These are phyloP conservation scores for Tulasnella sp. DNA, from an alignment of 768 basidiomycete genomes.

Conservation along the genomic window DNA sequence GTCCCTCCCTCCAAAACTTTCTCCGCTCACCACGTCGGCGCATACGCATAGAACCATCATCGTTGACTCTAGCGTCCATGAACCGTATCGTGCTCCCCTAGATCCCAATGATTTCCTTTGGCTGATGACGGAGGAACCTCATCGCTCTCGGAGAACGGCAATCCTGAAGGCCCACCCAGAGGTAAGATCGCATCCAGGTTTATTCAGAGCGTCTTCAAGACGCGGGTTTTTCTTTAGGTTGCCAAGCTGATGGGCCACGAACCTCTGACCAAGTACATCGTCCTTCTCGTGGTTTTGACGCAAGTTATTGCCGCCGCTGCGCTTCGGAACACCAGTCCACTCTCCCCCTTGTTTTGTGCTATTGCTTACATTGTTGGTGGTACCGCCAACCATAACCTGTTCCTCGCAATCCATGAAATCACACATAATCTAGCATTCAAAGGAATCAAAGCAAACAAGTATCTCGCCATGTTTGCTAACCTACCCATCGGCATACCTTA, in stretches of 20 bases:
- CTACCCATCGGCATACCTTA: slow-evolving; percentile 91
- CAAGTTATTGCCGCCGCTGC: slow-evolving; percentile 54
- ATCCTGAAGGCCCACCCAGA: slow-evolving; percentile 94
- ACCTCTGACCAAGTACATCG: slow-evolving; percentile 80
- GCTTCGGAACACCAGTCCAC: slow-evolving; percentile 55
- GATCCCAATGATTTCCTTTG: slow-evolving; percentile 85
- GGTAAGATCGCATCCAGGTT: slow-evolving; percentile 33
- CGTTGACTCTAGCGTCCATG: slow-evolving; percentile 27
- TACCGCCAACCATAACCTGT: slow-evolving; percentile 94
- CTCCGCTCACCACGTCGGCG: slow-evolving; percentile 31
- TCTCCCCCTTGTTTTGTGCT: slow-evolving; percentile 60
- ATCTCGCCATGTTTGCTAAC: slow-evolving; percentile 83
- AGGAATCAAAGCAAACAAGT: slow-evolving; percentile 68
- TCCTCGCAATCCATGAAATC: slow-evolving; percentile 97
- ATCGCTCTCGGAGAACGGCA: slow-evolving; percentile 70
- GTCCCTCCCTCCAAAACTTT: slow-evolving; percentile 42
- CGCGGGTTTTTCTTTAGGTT: slow-evolving; percentile 41
- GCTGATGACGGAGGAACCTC: slow-evolving; percentile 97
- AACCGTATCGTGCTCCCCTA: slow-evolving; percentile 42
- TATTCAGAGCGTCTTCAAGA: background rate
- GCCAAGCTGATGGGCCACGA: slow-evolving; percentile 95
- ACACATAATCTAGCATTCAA: slow-evolving; percentile 94
- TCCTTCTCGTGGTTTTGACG: slow-evolving; percentile 64
- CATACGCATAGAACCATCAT: slow-evolving; percentile 43
- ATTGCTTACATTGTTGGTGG: slow-evolving; percentile 81